Base-by-base conservation (phyloP, 2,329 filamentous ascomycete genomes). In the Pseudopyrenochaeta lycopersici region DNA sequence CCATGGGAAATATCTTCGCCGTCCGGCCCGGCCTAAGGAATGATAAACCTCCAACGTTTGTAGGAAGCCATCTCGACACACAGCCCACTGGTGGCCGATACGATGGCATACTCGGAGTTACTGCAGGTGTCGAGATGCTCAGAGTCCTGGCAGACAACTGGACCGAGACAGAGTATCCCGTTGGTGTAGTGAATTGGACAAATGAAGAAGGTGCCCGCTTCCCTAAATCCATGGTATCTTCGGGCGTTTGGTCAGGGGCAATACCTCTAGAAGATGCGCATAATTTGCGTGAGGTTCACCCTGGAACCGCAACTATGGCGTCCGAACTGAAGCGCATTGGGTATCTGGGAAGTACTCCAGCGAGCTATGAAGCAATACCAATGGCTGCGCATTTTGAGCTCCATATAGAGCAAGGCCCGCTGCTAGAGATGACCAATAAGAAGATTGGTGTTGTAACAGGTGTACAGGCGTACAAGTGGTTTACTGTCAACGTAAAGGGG, bases 161-260 rank as follows among this genome's bases (percentile, higher is more conserved):
- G 18, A 79, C 89, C 1, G 83, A 89, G 67, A 93, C 90, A 0
- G 83, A 89, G 39, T 89, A 85, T 33, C 88, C 88, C 1, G 82
- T 93, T 0, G 90, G 89, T 1, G 85, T 92, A 1, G 85, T 93
- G 2, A 91, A 92, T 67, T 91, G 88, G 89, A 92, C 89, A 2
- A 91, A 91, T 67, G 91, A 95, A 77, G 91, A 95, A 77, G 90
- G 90, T 2, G 90, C 90, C 1, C 84, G 90, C 0, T 94, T 94
- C 59, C 90, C 90, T 0, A 86, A 87, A 48, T 89, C 86, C 27
- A 92, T 91, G 86, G 78, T 89, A 21, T 81, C 87, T 0, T 92
- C 89, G 0, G 90, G 89, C 1, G 90, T 93, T 12, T 94, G 90
- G 90, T 85, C 89, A 0, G 89, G 82, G n/a, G 79, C 79, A 0